Conservation (phyloP, 768 basidiomycete genomes). For the Tylopilus vinaceipallidus region DNA sequence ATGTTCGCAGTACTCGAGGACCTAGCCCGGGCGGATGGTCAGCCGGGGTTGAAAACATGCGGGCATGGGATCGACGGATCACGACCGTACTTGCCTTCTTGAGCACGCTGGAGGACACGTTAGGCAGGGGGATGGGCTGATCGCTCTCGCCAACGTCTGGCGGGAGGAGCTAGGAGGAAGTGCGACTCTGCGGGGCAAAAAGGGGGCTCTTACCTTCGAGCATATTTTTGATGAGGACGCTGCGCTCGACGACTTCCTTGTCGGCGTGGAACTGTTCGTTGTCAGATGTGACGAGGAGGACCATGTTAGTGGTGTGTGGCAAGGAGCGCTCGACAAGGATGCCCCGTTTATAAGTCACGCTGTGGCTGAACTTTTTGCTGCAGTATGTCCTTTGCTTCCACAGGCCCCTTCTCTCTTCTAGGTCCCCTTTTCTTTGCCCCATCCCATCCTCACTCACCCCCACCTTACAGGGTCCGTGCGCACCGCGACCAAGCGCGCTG, state of each 20-base stretch:
- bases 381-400: slow-evolving; percentile 28
- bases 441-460: background rate
- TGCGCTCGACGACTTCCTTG: slow-evolving; percentile 92
- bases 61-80: slow-evolving; percentile 1
- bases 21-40: slow-evolving; percentile 45
- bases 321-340: background rate
- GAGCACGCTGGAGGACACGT: slow-evolving; percentile 88
- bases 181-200: background rate
- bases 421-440: slow-evolving; percentile 19
- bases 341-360: slow-evolving; percentile 7
- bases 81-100: slow-evolving; percentile 65
- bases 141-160: slow-evolving; percentile 93
- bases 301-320: slow-evolving; percentile 46
- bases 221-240: slow-evolving; percentile 99
- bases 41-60: slow-evolving; percentile 4
- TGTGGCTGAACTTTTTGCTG: slow-evolving; percentile 10
- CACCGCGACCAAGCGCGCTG: slow-evolving; percentile 95
- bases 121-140: slow-evolving; percentile 92
- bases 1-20: slow-evolving; percentile 98
- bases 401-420: slow-evolving; percentile 50
- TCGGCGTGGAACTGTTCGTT: slow-evolving; percentile 93
- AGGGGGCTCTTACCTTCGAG: slow-evolving; percentile 72
- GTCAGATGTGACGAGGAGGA: slow-evolving; percentile 90
- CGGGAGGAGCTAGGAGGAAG: slow-evolving; percentile 1
- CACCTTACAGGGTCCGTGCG: slow-evolving; percentile 59